Base-by-base conservation (phyloP, 2,329 filamentous ascomycete species). In the Colletotrichum aenigma region DNA sequence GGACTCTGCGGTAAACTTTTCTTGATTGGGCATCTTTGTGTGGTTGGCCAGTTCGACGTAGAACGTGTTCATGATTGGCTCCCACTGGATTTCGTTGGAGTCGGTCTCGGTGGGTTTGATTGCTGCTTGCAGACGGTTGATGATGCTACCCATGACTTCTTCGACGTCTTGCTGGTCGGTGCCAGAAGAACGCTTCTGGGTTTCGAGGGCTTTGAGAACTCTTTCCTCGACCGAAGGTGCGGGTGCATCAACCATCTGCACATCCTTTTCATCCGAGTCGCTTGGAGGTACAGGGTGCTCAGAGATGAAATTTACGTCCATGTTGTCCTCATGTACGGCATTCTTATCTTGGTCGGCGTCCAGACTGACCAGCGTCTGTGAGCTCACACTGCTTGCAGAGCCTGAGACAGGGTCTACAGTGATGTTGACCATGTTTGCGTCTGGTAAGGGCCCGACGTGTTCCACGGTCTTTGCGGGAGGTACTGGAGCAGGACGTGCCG, bases 131-230 rank as follows among this genome's bases (percentile, higher is more conserved):
- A 98, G 88, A 66, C 97, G 94, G 81, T 96, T 96, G 74, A 98
- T 91, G 30, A 98, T 94, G 80, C 96, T 97, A 74, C 95, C 95
- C 86, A 98, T 96, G 61, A 98, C 96, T 84, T 99, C 97, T 15
- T 96, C 96, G 6, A 98, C 96, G 84, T 99, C 97, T 85, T 99
- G 96, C 81, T 99, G 97, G 38, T 95, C 88, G 1, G 89, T 91
- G 4, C 89, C 89, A 12, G 87, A 88, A 36, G 85, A 85, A 80
- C 86, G 77, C 70, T 86, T 86, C 81, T 85, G 87, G 79, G 85
- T 86, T 79, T 87, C 88, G 30, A 87, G 85, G 7, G 84, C 88
- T 71, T 81, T 85, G 61, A 83, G 84, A 12, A 90, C 87, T 69
- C 86, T 86, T 65, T 88, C 82, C 26, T 90, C 87, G 15, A 90